phyloP scores from a whole-genome alignment of 2,329 filamentous ascomycete species.

The Ophiosphaerella narmari region DNA sequence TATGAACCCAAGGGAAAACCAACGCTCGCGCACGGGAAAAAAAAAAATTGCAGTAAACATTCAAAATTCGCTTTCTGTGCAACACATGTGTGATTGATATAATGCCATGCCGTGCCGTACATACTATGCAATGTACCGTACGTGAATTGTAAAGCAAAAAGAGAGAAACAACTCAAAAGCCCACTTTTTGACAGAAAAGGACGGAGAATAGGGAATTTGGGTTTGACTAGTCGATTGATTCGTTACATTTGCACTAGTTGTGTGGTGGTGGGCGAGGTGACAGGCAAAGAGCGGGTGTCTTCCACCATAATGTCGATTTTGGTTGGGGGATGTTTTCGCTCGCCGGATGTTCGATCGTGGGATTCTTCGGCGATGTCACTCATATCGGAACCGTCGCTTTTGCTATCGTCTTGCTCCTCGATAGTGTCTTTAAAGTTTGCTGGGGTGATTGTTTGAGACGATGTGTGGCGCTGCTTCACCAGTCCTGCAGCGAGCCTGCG shows the following conservation, averaged over 20 bases:
- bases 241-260: constrained; percentile 6
- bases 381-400: constrained; percentile 32
- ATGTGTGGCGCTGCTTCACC: constrained; percentile 42
- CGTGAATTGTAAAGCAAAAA: too few species aligned
- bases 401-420: constrained; percentile 23
- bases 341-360: constrained; percentile 10
- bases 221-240: not conserved
- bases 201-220: not conserved
- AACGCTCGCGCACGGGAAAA: too few species aligned
- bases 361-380: constrained; percentile 42
- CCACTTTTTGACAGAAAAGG: too few species aligned
- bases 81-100: too few species aligned
- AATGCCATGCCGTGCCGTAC: too few species aligned
- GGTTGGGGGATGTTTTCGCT: constrained; percentile 2
- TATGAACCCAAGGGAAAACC: too few species aligned
- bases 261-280: constrained; percentile 4
- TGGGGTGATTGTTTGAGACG: constrained; percentile 43
- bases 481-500: constrained; percentile 31
- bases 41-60: too few species aligned
- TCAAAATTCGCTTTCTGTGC: too few species aligned
- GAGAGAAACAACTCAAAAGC: too few species aligned
- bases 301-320: constrained; percentile 1
- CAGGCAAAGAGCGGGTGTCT: not conserved
- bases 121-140: too few species aligned
- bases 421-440: constrained; percentile 31